Evolutionary conservation across 73 alveolate genomes (phyloP).

Genomic region (Stentor coeruleus): DNA sequence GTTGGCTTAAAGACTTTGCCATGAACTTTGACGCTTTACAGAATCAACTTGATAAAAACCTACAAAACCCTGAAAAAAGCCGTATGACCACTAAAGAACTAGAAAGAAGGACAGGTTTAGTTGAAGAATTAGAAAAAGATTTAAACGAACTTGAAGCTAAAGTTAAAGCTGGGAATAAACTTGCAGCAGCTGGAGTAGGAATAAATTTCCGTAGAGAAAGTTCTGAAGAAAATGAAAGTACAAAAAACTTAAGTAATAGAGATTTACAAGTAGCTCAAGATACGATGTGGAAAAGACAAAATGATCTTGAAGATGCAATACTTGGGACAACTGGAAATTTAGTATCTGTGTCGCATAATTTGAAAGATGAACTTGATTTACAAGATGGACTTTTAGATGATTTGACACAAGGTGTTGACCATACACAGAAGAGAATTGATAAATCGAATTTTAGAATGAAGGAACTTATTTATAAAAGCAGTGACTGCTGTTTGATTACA

Average conservation of each 20-base stretch:
- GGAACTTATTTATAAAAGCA: neutral
- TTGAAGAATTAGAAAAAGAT: constrained; percentile 8
- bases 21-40: neutral
- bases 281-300: neutral
- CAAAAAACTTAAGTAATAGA: constrained; percentile 1
- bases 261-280: neutral
- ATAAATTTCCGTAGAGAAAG: constrained; percentile 6
- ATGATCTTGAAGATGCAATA: constrained; percentile 10
- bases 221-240: neutral
- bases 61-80: neutral
- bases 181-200: constrained; percentile 4
- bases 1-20: constrained; percentile 11
- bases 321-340: neutral
- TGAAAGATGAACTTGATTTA: neutral
- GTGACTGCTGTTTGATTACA: constrained; percentile 1
- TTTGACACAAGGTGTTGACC: neutral
- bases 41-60: neutral
- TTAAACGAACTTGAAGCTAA: neutral
- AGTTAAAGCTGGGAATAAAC: neutral
- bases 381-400: constrained; percentile 9
- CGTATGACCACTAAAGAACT: neutral
- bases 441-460: constrained; percentile 8
- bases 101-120: neutral
- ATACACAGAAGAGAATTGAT: neutral
- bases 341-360: neutral